Conservation (phyloP, 257 asterid genomes). For the Gynochthodes officinalis region DNA sequence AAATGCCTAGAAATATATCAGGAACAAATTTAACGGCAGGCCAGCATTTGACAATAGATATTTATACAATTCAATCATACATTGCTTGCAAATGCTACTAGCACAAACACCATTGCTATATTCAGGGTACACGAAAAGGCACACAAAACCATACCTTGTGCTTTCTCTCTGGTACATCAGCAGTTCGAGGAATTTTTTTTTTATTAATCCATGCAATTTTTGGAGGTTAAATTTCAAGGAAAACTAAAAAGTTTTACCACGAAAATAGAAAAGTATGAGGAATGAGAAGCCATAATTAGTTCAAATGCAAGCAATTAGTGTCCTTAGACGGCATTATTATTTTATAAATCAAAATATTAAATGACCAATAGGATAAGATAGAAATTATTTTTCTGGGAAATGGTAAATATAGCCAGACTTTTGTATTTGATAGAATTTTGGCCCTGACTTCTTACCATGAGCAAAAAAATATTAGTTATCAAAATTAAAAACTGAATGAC, state of each 20-base stretch:
- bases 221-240: slow-evolving; percentile 2
- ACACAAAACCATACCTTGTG: not conserved
- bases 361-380: not conserved
- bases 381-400: not conserved
- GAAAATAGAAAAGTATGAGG: not conserved
- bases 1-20: not conserved
- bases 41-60: not conserved
- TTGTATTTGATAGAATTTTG: not conserved
- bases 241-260: not conserved
- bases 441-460: not conserved
- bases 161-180: not conserved
- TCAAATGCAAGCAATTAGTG: not conserved
- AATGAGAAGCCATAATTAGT: not conserved
- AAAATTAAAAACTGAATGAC: slow-evolving; percentile 12
- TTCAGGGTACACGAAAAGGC: not conserved
- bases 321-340: not conserved
- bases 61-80: not conserved
- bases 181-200: not conserved
- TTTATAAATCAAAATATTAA: not conserved
- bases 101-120: not conserved
- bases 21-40: not conserved
- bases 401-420: not conserved
- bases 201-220: not conserved
- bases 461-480: slow-evolving; percentile 6
- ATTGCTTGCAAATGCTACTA: not conserved